phyloP scores from a whole-genome alignment of 768 basidiomycete genomes.

The Gyrodon lividus region DNA sequence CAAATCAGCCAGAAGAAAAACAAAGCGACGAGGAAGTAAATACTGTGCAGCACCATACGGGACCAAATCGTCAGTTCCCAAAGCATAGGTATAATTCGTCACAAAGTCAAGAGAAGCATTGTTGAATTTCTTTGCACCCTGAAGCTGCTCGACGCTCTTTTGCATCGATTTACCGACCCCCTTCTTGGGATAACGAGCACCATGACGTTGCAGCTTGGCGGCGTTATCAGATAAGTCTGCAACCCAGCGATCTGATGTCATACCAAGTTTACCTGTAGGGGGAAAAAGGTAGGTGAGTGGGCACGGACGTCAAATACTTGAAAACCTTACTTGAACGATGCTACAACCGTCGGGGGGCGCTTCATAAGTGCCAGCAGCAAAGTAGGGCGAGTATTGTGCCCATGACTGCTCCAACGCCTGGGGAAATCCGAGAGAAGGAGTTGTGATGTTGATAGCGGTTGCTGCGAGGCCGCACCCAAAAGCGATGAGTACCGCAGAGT shows the following conservation, averaged over 20 bases:
- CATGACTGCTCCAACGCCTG: slow-evolving; percentile 31
- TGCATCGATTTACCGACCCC: no score
- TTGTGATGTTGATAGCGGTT: not conserved
- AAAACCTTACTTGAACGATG: slow-evolving; percentile 45
- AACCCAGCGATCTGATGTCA: not conserved
- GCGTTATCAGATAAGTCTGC: not conserved
- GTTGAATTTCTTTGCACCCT: slow-evolving; percentile 42
- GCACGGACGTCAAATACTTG: no score
- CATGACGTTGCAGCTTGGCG: slow-evolving; percentile 66
- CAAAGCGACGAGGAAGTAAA: slow-evolving; percentile 20
- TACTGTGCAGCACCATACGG: slow-evolving; percentile 63
- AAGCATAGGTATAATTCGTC: slow-evolving; percentile 47
- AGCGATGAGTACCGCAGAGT: no score
- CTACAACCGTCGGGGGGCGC: slow-evolving; percentile 44
- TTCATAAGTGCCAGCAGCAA: slow-evolving; percentile 40
- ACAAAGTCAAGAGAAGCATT: slow-evolving; percentile 51
- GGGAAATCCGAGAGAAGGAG: not conserved
- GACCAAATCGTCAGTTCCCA: slow-evolving; percentile 55
- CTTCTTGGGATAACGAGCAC: slow-evolving; percentile 67
- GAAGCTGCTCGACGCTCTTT: slow-evolving; percentile 49
- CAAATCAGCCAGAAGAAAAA: not conserved
- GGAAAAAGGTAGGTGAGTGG: no score
- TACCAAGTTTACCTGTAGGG: slow-evolving; percentile 1
- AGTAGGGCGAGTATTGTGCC: slow-evolving; percentile 59
- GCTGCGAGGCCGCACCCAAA: not conserved